Base-by-base conservation (phyloP, 192 early-diverging fungal species). In the Chytriomyces confervae region DNA sequence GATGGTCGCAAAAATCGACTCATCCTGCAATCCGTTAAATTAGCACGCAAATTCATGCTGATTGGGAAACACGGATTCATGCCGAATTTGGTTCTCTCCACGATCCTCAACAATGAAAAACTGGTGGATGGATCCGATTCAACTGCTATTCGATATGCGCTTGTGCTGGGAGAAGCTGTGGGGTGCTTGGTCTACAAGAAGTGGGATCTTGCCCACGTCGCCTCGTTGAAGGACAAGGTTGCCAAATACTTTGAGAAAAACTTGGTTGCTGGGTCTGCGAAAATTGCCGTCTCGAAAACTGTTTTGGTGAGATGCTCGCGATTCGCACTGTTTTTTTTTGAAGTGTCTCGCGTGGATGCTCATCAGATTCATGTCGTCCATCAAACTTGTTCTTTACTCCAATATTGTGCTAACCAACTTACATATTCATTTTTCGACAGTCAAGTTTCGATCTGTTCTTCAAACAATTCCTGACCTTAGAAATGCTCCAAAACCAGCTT, bases 361-460 rank as follows among this genome's bases (percentile, higher is more conserved):
- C 70, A 51, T 48, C 53, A 78, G 79, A 24, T 79, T 62, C 62
- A 16, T 69, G 76, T 36, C 61, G 1, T 66, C 64, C 11, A 29
- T 11, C 20, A 29, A 20, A 20, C 11, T 13, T 43, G 20, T 11
- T 24, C 11, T 13, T 0, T 11, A 0, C 1, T 2, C 3, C 6
- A 2, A 13, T 36, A 1, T 4, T 36, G 13, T 79, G 36, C 27
- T 80, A 2, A 61, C 66, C 29, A 53, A 80, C 29, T 80, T 29
- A 0, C 70, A 72, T 2, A 68, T 80, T 43, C 73, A 75, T 57
- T 76, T 70, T 61, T 79, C 79, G 53, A 6, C 49, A 69, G 77
- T 78, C 81, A 36, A 79, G 89, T 18, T 85, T 94, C 48, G 77
- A 87, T 29, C 85, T 87, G 49, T 94, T 93, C 75, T 80, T 95